phyloP scores from a whole-genome alignment of 345 rosid genomes.

The Noccaea caerulescens region DNA sequence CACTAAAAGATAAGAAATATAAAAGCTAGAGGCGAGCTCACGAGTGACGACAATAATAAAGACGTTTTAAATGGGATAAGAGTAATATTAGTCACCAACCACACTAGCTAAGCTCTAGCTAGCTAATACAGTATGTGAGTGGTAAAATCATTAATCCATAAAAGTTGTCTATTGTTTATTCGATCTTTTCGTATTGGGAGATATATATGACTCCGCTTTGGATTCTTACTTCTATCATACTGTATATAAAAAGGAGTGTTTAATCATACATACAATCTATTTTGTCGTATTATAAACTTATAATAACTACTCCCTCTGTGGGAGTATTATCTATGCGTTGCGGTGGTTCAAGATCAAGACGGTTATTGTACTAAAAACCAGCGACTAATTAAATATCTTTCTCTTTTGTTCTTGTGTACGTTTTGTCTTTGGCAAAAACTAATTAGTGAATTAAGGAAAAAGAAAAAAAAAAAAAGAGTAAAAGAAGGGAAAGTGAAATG shows the following conservation, averaged over 20 bases:
- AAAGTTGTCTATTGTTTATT: conserved; percentile 40
- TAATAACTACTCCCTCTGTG: not conserved
- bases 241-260: not conserved
- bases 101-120: conserved; percentile 28
- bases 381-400: not conserved
- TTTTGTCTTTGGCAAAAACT: conserved; percentile 21
- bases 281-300: conserved; percentile 3
- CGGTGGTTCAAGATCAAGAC: not conserved
- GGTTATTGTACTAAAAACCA: not conserved
- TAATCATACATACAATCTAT: not conserved
- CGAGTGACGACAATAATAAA: conserved; percentile 25
- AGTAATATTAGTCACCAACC: conserved; percentile 39
- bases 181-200: conserved; percentile 19
- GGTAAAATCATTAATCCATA: conserved; percentile 32
- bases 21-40: not conserved
- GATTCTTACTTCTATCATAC: conserved; percentile 16
- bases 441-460: not conserved
- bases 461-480: not conserved
- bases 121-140: not conserved
- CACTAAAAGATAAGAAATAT: conserved; percentile 14
- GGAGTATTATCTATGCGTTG: not conserved
- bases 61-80: not conserved
- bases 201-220: conserved; percentile 23
- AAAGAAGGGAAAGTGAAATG: conserved; percentile 9
- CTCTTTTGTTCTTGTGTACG: not conserved